Percentiles rank a stretch among this genome's conserved stretches.
These are phyloP conservation scores for Microbotryomycetes sp. DNA, from an alignment of 1,284 basidiomycete species.

Conservation along the genomic window DNA sequence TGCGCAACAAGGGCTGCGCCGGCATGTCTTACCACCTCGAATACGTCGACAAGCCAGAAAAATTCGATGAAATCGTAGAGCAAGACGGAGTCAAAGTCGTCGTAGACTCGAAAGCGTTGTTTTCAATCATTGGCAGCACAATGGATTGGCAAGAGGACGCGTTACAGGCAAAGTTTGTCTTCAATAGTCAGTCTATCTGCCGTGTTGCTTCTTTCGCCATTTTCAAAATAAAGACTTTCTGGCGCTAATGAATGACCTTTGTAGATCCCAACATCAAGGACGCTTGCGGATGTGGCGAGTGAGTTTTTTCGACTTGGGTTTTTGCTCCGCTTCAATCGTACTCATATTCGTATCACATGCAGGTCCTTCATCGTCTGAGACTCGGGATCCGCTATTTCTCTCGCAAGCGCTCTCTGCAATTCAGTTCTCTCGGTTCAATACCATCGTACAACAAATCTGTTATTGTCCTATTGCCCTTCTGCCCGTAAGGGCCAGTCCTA, in stretches of 20 bases:
- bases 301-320: neutral
- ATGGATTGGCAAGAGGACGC: slow-evolving; percentile 98
- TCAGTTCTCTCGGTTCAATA: too few relatives aligned
- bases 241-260: neutral
- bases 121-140: slow-evolving; percentile 95
- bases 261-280: slow-evolving; percentile 55
- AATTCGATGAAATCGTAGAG: slow-evolving; percentile 96
- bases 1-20: slow-evolving; percentile 97
- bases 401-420: too few relatives aligned
- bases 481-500: too few relatives aligned
- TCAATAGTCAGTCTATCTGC: slow-evolving; percentile 63
- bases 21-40: slow-evolving; percentile 96
- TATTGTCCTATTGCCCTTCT: too few relatives aligned
- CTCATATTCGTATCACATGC: too few relatives aligned
- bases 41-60: slow-evolving; percentile 81
- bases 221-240: slow-evolving; percentile 45
- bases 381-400: too few relatives aligned
- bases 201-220: too few relatives aligned
- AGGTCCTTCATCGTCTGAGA: slow-evolving; percentile 26
- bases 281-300: slow-evolving; percentile 90
- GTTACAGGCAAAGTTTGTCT: slow-evolving; percentile 85
- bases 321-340: neutral
- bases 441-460: too few relatives aligned
- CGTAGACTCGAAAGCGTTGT: slow-evolving; percentile 94
- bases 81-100: slow-evolving; percentile 89